phyloP scores from a whole-genome alignment of 1,284 basidiomycete species.

The Cryptococcus amylolentus region DNA sequence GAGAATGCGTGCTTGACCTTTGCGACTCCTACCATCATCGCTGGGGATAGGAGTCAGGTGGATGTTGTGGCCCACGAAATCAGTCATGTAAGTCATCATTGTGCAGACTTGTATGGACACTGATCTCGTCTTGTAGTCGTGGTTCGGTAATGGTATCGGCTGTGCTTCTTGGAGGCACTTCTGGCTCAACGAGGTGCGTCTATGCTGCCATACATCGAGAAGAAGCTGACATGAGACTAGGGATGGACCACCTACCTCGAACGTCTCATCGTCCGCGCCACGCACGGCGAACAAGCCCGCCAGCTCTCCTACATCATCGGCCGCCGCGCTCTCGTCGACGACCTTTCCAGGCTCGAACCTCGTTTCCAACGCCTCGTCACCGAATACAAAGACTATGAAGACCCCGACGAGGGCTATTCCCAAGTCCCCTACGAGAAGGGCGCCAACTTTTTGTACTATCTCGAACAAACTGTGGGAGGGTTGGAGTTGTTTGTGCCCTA shows the following conservation, averaged over 20 bases:
- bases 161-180: conserved; percentile 60
- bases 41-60: conserved; percentile 77
- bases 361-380: conserved; percentile 79
- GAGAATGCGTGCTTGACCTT: conserved; percentile 70
- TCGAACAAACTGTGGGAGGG: conserved; percentile 79
- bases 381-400: conserved; percentile 61
- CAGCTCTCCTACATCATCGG: conserved; percentile 58
- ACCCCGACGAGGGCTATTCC: conserved; percentile 70
- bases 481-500: conserved; percentile 81
- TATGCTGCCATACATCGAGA: conserved; percentile 86
- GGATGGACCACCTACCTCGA: neutral
- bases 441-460: conserved; percentile 64
- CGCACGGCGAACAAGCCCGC: conserved; percentile 75
- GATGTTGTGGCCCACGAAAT: conserved; percentile 72
- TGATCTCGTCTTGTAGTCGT: conserved; percentile 57
- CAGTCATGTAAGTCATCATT: conserved; percentile 38
- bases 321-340: conserved; percentile 67
- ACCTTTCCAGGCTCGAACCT: conserved; percentile 58
- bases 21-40: conserved; percentile 77
- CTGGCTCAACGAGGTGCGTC: conserved; percentile 73
- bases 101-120: neutral
- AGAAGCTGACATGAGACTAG: conserved; percentile 57
- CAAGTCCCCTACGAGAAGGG: conserved; percentile 71
- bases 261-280: conserved; percentile 55
- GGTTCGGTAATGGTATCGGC: conserved; percentile 75